Evolutionary conservation across 1,284 basidiomycete genomes (phyloP), one percentile per base, ranked within the genome.

Genomic region (Athelia sp.): DNA sequence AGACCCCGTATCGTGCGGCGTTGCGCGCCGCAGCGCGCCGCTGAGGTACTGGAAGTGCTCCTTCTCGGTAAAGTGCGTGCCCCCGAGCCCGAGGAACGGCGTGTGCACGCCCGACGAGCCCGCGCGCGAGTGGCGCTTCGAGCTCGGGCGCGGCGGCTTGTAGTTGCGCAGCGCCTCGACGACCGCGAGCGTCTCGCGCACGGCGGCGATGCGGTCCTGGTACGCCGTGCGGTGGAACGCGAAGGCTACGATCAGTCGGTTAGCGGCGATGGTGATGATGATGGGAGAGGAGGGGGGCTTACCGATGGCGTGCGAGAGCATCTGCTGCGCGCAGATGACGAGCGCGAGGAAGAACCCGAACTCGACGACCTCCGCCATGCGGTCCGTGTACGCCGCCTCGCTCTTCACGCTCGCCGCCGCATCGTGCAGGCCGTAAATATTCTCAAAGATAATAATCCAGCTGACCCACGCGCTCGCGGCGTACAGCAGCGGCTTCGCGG

Each of bases 181-280:
- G 31, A 81, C 79, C 18, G 65, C 64, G 21, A 90, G 74, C 2
- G 81, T 71, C 46, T 73, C 66, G 43, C 72, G 69, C 2, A 89
- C 73, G 18, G 72, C 67, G 10, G 80, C 75, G 14, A 90, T 71
- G 47, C 88, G 85, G 32, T 92, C 88, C 53, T 77, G 78, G 61
- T 83, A 92, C 13, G 89, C 89, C 8, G 79, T 84, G 43, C 73
- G 76, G 62, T 92, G 89, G 68, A 92, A 92, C 21, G 76, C 72
- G 56, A 84, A 84, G 0, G 85, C 84, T 75, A 31, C 6, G 26
- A 13, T 18, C 13, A 4, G 11, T 23, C 67, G 22, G 64, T 50
- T 29, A 22, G 17, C 17, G 31, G 9, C 17, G 6, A 9, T 14
- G 31, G 10, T 14, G 13, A 17, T 36, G 15, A 40, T 26, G 19